Base-by-base conservation (phyloP, 148 eudicot genomes). In the Rhododendron vialii region DNA sequence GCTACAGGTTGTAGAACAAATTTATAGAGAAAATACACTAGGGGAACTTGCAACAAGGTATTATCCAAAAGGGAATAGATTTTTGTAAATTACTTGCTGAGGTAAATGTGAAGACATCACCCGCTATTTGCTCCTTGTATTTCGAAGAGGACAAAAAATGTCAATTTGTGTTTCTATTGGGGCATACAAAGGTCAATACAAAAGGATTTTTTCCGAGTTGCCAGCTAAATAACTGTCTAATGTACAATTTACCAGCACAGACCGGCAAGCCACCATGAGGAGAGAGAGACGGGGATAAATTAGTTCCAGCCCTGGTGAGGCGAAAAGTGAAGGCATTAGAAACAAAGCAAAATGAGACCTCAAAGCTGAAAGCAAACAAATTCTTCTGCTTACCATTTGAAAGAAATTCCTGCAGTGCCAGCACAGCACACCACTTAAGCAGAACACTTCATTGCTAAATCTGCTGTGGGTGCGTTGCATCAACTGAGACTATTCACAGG, bases 401-500 rank as follows among this genome's bases (percentile, higher is more conserved):
- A 71, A 71, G 76, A 71, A 71, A 71, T 71, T 71, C 38, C 38
- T 30, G 20, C 18, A 71, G 76, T 71, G 76, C 76, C 76, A 33
- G 76, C 76, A 14, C 76, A 35, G 22, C 38, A 71, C 76, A 30
- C 76, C 76, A 69, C 76, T 71, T 71, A 71, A 71, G 76, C 76
- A 71, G 38, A 30, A 71, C 76, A 71, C 76, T 71, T 14, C 76
- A 71, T 71, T 71, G 22, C 20, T 71, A 71, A 69, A 30, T 30
- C 76, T 71, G 76, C 76, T 71, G 38, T 30, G 76, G 76, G 36
- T 83, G 80, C 84, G 36, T 65, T 63, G 86, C 78, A 67, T 65
- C 82, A 59, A 14, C 81, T 63, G 79, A 48, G 30, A 84, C 28
- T 79, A 87, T 78, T 78, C 83, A 65, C 78, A 63, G 71, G 80